Conservation (phyloP, 306 rosid species). For the Erythrophleum fordii region DNA sequence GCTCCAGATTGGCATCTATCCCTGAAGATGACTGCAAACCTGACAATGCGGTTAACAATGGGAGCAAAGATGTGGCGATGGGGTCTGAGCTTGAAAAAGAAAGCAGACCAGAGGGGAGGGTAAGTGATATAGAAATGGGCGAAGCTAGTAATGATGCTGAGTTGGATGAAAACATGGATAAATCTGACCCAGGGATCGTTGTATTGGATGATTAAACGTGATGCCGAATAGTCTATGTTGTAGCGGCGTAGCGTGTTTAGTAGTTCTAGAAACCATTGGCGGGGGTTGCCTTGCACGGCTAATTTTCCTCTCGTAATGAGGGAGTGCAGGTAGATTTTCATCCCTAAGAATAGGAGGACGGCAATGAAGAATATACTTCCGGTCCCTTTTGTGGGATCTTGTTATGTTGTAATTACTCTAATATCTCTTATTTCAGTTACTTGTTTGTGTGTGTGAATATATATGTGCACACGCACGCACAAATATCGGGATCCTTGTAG, state of each 20-base stretch:
- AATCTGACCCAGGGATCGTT: constrained; percentile 45
- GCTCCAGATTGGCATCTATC: not conserved
- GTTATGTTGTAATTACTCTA: not conserved
- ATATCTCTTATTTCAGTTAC: not conserved
- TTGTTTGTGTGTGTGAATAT: no score
- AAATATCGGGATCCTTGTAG: not conserved
- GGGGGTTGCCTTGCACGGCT: not conserved
- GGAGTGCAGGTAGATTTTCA: not conserved
- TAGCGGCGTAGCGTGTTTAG: not conserved
- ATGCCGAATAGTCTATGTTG: not conserved
- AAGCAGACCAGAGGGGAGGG: constrained; percentile 27
- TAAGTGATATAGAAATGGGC: constrained; percentile 38
- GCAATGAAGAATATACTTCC: not conserved
- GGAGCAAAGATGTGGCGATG: constrained; percentile 38
- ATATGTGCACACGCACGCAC: no score
- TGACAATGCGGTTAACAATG: constrained; percentile 38
- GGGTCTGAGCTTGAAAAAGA: constrained; percentile 47
- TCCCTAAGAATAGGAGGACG: not conserved
- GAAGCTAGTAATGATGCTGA: constrained; percentile 32
- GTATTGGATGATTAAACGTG: constrained; percentile 56
- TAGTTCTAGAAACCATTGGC: not conserved
- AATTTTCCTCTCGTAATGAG: not conserved
- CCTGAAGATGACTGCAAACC: constrained; percentile 45
- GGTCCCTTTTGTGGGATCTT: not conserved
- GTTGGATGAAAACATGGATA: constrained; percentile 41